Conservation (phyloP, 768 basidiomycete genomes). For the Peribolospora baueri region DNA sequence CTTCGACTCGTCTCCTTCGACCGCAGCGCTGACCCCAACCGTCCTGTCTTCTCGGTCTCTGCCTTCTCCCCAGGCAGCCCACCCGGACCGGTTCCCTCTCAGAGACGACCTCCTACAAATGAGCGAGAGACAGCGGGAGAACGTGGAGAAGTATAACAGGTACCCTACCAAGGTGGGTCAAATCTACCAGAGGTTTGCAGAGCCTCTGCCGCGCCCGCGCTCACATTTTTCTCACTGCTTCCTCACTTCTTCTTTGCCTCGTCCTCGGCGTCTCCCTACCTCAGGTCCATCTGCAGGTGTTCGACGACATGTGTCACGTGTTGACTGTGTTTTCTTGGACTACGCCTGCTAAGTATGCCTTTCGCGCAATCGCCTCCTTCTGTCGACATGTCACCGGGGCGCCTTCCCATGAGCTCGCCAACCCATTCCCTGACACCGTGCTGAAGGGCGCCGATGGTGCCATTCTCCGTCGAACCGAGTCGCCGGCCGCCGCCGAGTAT, state of each 20-base stretch:
- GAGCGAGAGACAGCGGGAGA: conserved; percentile 13
- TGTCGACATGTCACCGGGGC: conserved; percentile 19
- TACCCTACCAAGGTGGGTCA: conserved; percentile 10
- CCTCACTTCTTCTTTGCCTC: too few species aligned
- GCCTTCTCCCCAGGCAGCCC: conserved; percentile 63
- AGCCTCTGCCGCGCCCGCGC: neutral
- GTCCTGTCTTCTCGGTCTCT: neutral
- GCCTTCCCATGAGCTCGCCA: neutral
- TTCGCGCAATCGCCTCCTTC: conserved; percentile 23
- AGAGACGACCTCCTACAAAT: conserved; percentile 32
- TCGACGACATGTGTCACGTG: conserved; percentile 13
- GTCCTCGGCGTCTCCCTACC: too few species aligned
- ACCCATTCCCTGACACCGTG: too few species aligned
- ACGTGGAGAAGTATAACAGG: conserved; percentile 2
- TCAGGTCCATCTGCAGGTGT: conserved; percentile 12
- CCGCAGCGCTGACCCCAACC: neutral
- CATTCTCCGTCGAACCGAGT: too few species aligned
- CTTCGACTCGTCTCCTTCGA: neutral
- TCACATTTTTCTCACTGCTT: neutral
- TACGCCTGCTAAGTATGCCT: conserved; percentile 20
- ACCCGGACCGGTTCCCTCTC: conserved; percentile 48
- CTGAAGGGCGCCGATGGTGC: too few species aligned
- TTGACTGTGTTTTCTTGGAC: conserved; percentile 15
- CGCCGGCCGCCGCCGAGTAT: neutral
- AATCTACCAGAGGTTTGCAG: neutral